Evolutionary conservation across 2,329 filamentous ascomycete genomes (phyloP).

Genomic region (Ilyonectria mors-panacis): DNA sequence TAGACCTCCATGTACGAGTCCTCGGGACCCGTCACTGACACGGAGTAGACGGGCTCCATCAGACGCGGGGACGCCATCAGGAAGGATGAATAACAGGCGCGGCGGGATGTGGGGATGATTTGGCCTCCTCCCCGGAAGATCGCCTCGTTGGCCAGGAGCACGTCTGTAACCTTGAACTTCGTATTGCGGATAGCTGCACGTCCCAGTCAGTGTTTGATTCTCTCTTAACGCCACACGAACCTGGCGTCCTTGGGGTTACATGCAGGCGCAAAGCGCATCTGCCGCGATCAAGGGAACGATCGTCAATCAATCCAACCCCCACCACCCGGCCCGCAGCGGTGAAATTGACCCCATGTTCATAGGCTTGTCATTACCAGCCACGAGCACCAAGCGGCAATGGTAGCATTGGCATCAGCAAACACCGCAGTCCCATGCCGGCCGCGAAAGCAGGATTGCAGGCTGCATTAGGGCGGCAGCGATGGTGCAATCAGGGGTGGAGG

Average conservation of each 20-base stretch:
- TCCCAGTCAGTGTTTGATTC: slow-evolving; percentile 43
- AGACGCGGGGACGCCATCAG: slow-evolving; percentile 95
- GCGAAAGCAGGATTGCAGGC: slow-evolving; percentile 34
- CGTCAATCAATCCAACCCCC: slow-evolving; percentile 33
- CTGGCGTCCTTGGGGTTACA: slow-evolving; percentile 26
- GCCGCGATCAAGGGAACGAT: slow-evolving; percentile 39
- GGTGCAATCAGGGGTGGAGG: slow-evolving; percentile 40
- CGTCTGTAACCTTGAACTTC: slow-evolving; percentile 96
- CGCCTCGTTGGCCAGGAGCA: slow-evolving; percentile 87
- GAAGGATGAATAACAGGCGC: slow-evolving; percentile 96
- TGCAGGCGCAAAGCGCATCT: slow-evolving; percentile 35
- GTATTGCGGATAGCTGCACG: slow-evolving; percentile 90
- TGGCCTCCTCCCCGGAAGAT: slow-evolving; percentile 97
- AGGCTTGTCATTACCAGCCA: slow-evolving; percentile 24
- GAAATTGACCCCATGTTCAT: slow-evolving; percentile 32
- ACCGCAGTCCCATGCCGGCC: slow-evolving; percentile 30
- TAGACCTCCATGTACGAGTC: slow-evolving; percentile 92
- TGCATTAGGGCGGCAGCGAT: slow-evolving; percentile 38
- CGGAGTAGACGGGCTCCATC: slow-evolving; percentile 96
- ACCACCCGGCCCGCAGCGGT: slow-evolving; percentile 32
- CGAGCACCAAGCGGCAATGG: slow-evolving; percentile 27
- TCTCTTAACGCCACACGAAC: slow-evolving; percentile 12
- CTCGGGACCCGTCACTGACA: slow-evolving; percentile 92
- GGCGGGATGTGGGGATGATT: slow-evolving; percentile 94
- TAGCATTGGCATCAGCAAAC: slow-evolving; percentile 39